Conservation (phyloP, 345 rosid species). For the Hibiscus trionum region DNA sequence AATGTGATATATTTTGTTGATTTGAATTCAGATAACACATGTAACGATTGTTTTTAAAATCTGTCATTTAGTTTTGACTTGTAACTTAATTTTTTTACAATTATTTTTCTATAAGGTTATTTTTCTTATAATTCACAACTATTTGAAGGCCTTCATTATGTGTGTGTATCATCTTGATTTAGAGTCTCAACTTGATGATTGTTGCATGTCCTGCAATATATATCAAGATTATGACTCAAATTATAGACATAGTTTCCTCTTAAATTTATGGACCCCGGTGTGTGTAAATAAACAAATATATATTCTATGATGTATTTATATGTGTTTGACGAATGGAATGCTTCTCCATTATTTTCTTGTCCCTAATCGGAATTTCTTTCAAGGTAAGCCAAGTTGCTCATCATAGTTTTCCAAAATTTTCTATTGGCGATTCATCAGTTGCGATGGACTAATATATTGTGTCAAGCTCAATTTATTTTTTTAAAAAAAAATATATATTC, state of each 20-base stretch:
- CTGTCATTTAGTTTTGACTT: no score
- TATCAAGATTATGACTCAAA: neutral
- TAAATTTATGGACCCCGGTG: neutral
- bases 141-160: no score
- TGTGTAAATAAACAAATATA: neutral
- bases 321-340: neutral
- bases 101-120: no score
- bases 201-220: neutral
- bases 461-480: no score
- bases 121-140: no score
- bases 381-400: neutral
- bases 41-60: no score
- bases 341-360: neutral
- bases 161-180: neutral
- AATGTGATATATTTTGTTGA: no score
- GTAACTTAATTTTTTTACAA: no score
- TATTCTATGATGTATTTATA: neutral
- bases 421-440: neutral
- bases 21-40: no score
- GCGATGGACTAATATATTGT: neutral
- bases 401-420: neutral
- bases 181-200: neutral
- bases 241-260: neutral
- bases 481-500: no score
- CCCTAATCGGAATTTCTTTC: neutral